Evolutionary conservation across 129 eudicot genomes (phyloP).

Genomic region (Tagetes erecta): DNA sequence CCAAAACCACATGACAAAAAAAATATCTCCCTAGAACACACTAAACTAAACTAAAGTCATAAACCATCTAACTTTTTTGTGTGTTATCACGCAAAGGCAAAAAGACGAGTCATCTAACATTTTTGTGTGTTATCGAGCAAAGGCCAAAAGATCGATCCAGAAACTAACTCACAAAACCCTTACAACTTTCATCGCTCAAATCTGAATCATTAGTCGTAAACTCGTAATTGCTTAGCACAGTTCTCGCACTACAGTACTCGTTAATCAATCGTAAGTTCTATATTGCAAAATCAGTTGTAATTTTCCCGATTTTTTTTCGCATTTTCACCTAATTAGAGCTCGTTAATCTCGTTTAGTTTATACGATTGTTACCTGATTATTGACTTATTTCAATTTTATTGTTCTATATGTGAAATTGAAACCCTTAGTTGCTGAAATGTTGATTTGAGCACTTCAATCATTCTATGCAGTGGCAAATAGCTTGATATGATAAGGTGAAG

Average conservation of each 20-base stretch:
- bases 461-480: constrained; percentile 10
- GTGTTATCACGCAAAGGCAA: constrained; percentile 13
- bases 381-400: not conserved
- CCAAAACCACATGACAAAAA: constrained; percentile 1
- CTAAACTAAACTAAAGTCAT: constrained; percentile 18
- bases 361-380: not conserved
- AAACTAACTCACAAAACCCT: no score
- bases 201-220: constrained; percentile 6
- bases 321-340: constrained; percentile 19
- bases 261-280: constrained; percentile 20
- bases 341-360: not conserved
- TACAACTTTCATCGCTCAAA: constrained; percentile 18
- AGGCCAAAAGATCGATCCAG: no score
- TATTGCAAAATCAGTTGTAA: constrained; percentile 19
- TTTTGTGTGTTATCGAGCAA: no score
- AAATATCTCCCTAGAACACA: constrained; percentile 18
- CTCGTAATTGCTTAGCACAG: not conserved
- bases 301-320: constrained; percentile 4
- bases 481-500: constrained; percentile 14
- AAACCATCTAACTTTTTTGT: constrained; percentile 28
- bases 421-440: constrained; percentile 23
- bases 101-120: no score
- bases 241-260: constrained; percentile 32
- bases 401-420: constrained; percentile 20
- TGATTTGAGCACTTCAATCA: constrained; percentile 6